These are phyloP conservation scores for Phaffia tasmanica DNA, from an alignment of 768 basidiomycete genomes.

Conservation along the genomic window DNA sequence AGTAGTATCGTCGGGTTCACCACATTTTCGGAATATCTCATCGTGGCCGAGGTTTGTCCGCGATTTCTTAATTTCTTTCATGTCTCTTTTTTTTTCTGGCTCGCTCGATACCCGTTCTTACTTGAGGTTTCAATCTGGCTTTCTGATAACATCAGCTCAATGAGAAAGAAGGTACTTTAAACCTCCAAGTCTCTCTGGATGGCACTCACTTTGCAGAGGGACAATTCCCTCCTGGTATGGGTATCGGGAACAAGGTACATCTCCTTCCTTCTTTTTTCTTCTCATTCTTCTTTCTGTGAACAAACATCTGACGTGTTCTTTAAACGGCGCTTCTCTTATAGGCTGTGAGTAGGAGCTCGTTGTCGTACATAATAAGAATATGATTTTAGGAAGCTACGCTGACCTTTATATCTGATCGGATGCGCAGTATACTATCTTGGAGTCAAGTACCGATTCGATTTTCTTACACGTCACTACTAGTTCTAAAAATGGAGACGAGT, in stretches of 20 bases:
- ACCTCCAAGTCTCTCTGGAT: conserved; percentile 85
- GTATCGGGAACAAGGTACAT: conserved; percentile 60
- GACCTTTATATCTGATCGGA: not conserved
- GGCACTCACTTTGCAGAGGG: conserved; percentile 75
- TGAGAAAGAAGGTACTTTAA: conserved; percentile 45
- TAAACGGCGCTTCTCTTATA: not conserved
- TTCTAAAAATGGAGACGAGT: conserved; percentile 57
- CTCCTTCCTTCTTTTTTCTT: no score
- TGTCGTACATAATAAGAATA: not conserved
- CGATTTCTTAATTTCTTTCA: not conserved
- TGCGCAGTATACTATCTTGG: conserved; percentile 65
- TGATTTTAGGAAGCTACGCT: not conserved
- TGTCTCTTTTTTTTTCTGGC: not conserved
- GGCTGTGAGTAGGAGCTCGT: not conserved
- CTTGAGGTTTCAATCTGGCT: conserved; percentile 43
- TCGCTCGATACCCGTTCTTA: conserved; percentile 13
- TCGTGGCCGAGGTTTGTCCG: conserved; percentile 77
- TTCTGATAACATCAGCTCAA: conserved; percentile 36
- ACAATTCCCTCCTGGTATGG: conserved; percentile 79
- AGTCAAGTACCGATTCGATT: conserved; percentile 82
- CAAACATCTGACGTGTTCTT: no score
- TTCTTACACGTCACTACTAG: conserved; percentile 96
- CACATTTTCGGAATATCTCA: conserved; percentile 79
- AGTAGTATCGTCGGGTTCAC: conserved; percentile 85
- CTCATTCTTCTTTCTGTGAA: no score